These are phyloP conservation scores for Pelargonium nanum DNA, from an alignment of 345 rosid genomes.

Conservation along the genomic window DNA sequence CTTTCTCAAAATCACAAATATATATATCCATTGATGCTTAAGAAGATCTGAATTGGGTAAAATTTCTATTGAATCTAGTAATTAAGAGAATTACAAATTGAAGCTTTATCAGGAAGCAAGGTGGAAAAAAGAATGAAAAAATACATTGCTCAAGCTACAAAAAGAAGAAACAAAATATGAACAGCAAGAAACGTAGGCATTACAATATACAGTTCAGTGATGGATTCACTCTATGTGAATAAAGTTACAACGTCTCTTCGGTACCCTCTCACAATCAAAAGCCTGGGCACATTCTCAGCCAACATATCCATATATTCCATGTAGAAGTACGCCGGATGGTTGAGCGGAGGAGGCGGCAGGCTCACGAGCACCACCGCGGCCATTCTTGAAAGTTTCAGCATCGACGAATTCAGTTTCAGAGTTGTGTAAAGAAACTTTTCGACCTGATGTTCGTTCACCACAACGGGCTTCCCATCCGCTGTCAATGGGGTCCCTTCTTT, in stretches of 20 bases:
- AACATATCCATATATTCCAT: slow-evolving; percentile 99
- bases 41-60: too few species aligned
- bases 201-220: not conserved
- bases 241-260: slow-evolving; percentile 95
- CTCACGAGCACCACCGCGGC: slow-evolving; percentile 90
- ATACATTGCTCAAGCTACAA: not conserved
- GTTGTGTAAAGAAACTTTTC: slow-evolving; percentile 78
- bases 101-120: too few species aligned
- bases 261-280: slow-evolving; percentile 95
- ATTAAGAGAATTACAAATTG: too few species aligned
- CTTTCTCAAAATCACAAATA: too few species aligned
- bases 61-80: too few species aligned
- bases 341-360: slow-evolving; percentile 59
- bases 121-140: not conserved
- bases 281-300: slow-evolving; percentile 89
- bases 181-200: slow-evolving; percentile 9
- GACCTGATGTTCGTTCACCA: slow-evolving; percentile 68
- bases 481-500: slow-evolving; percentile 33
- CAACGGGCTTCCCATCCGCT: slow-evolving; percentile 73
- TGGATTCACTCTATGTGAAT: slow-evolving; percentile 70
- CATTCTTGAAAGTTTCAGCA: slow-evolving; percentile 71
- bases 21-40: too few species aligned
- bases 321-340: slow-evolving; percentile 88
- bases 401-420: slow-evolving; percentile 75
- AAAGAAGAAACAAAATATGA: slow-evolving; percentile 7